Evolutionary conservation across 78 protist genomes (phyloP), one percentile per base, ranked within the genome.

Genomic region (Dictyostelium discoideum): DNA sequence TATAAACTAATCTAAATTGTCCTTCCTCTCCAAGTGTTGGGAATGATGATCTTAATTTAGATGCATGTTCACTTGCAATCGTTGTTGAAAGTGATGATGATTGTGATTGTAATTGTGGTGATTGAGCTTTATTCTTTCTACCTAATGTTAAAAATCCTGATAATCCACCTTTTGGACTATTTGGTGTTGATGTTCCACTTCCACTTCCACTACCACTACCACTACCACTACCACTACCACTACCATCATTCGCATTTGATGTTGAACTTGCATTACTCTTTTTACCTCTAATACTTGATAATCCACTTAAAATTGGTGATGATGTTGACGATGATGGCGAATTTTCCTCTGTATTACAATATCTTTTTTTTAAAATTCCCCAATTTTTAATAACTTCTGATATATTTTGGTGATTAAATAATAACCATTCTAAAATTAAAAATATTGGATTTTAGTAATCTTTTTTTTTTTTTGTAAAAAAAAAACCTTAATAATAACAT

Each of bases 321-420:
- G 57, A 37, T 22, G 84, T 18, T 10, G 48, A 74, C 22, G 50
- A 39, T 77, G 83, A 26, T 42, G 48, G 37, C 1, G 83, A 26
- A 22, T 26, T 7, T 20, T 79, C 84, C 3, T 79, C 84, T 44
- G 46, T 42, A 79, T 81, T 50, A 37, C 87, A 44, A 83, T 90
- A 90, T 46, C 95, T 60, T 32, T 37, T 90, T 37, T 48, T 40
- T 24, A 90, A 81, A n/a, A 63, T 46, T 6, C 63, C 77, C 95
- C 95, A 90, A 48, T 83, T 63, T 5, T 67, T 90, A 46, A 90
- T 90, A 20, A 90, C 88, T 20, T 90, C 95, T 24, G 85, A 83
- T 32, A 90, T 90, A 16, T 37, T 90, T 72, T 90, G 95, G 54
- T 90, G 95, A 72, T 50, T 90, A 72, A 81, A 90, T 26, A 90